Evolutionary conservation across 2,329 filamentous ascomycete species (phyloP), one percentile per base, ranked within the genome.

Genomic region (Ophiostoma sp.): DNA sequence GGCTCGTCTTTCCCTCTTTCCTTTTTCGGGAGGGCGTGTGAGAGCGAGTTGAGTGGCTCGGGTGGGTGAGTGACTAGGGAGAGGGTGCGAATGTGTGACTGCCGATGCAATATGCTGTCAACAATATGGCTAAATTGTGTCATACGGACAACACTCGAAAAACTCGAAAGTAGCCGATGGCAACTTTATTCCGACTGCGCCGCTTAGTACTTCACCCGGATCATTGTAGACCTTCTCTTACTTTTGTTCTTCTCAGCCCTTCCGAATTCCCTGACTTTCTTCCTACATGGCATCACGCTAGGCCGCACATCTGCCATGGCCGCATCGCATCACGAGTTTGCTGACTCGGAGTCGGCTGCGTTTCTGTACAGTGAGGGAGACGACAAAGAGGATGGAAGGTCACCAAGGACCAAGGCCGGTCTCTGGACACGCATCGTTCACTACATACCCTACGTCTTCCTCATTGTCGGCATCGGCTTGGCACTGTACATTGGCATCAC

Each of bases 271-370:
- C 8, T 36, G 3, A 3, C 11, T 22, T 22, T 39, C 28, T 1
- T 22, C 59, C 33, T n/a, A 22, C 59, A 22, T 19, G 19, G 8
- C 59, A 22, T 63, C 31, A 11, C 2, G 17, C 15, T 31, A 36
- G 2, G 31, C 57, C n/a, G 11, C 7, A 11, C n/a, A 12, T 4
- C 19, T 33, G 42, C 22, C 11, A 75, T 75, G 75, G 22, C 72
- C 4, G 45, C 59, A 52, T 59, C 45, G 45, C 72, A 73, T 11
- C 71, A 71, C 61, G 72, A 75, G 11, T 70, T 73, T 25, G 52
- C 52, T 19, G 75, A 76, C 50, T 52, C 71, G 7, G 75, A 76
- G 69, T 75, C 74, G 28, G 71, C 71, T 52, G 73, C 75, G 12
- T 76, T 76, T 70, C 45, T 76, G 2, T 59, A 64, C 39, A 63